phyloP scores from a whole-genome alignment of 306 rosid genomes.

The Coriaria nepalensis region DNA sequence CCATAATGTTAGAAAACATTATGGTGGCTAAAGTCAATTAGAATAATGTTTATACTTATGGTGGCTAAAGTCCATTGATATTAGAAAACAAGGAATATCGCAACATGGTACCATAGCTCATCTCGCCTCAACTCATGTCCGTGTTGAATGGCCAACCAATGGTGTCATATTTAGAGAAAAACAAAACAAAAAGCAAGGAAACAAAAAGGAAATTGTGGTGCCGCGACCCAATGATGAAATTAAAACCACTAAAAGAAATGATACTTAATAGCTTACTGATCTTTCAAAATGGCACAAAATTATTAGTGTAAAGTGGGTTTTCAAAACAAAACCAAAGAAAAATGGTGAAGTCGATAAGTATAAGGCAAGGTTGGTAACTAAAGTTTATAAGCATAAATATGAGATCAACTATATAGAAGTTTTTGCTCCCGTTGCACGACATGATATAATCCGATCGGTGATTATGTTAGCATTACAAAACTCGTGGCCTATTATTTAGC shows the following conservation, averaged over 20 bases:
- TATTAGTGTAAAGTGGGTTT: background rate
- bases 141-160: too few relatives aligned
- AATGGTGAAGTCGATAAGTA: background rate
- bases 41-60: too few relatives aligned
- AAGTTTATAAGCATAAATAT: background rate
- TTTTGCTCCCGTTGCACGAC: background rate
- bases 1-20: too few relatives aligned
- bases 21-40: too few relatives aligned
- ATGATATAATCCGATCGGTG: background rate
- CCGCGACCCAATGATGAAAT: constrained; percentile 2
- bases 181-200: too few relatives aligned
- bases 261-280: background rate
- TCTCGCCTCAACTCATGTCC: too few relatives aligned
- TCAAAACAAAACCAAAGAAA: background rate
- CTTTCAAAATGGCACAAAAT: background rate
- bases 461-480: background rate
- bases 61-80: too few relatives aligned
- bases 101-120: too few relatives aligned
- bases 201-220: too few relatives aligned
- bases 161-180: too few relatives aligned
- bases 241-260: background rate
- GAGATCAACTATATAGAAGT: background rate
- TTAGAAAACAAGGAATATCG: too few relatives aligned
- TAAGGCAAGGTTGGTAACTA: background rate
- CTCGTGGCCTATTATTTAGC: background rate